Conservation (phyloP, 495 filamentous ascomycete species). For the Bathelium albidoporum region DNA sequence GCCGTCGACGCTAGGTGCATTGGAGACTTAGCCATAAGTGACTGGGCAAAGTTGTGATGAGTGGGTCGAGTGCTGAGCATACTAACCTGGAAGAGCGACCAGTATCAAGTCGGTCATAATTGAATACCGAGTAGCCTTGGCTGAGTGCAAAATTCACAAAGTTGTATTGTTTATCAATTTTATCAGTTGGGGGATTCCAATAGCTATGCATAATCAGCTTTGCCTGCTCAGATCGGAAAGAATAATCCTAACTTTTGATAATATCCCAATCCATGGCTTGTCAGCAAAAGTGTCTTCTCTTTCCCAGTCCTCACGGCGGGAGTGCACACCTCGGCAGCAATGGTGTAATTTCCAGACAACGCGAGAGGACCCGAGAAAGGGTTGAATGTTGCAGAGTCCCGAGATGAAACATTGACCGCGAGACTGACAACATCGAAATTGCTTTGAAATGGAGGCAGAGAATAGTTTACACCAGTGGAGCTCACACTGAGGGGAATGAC, state of each 20-base stretch:
- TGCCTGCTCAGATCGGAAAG: neutral
- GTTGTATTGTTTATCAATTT: slow-evolving; percentile 15
- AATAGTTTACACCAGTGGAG: slow-evolving; percentile 7
- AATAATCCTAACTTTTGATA: slow-evolving; percentile 11
- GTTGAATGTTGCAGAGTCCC: slow-evolving; percentile 1
- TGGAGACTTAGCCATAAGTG: neutral
- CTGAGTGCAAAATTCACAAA: slow-evolving; percentile 16
- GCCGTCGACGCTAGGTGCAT: neutral
- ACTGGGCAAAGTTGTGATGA: neutral
- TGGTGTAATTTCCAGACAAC: slow-evolving; percentile 9
- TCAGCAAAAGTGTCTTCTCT: slow-evolving; percentile 16
- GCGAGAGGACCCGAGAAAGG: slow-evolving; percentile 10
- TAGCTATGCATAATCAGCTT: slow-evolving; percentile 14
- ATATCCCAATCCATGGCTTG: slow-evolving; percentile 20
- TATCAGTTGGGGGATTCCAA: slow-evolving; percentile 14
- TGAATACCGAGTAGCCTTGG: slow-evolving; percentile 21
- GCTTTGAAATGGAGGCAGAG: slow-evolving; percentile 8
- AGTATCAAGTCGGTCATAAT: slow-evolving; percentile 21
- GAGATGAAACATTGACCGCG: slow-evolving; percentile 4
- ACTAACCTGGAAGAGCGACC: slow-evolving; percentile 11
- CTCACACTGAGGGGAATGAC: slow-evolving; percentile 5
- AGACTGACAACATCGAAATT: slow-evolving; percentile 17
- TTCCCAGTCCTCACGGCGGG: slow-evolving; percentile 11
- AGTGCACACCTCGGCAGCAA: slow-evolving; percentile 16
- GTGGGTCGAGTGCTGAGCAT: neutral